A percentile compares a stretch with the other conserved stretches of the same genome.
Conservation (phyloP, 139 green algal species). For the Nannochloris sp. region DNA sequence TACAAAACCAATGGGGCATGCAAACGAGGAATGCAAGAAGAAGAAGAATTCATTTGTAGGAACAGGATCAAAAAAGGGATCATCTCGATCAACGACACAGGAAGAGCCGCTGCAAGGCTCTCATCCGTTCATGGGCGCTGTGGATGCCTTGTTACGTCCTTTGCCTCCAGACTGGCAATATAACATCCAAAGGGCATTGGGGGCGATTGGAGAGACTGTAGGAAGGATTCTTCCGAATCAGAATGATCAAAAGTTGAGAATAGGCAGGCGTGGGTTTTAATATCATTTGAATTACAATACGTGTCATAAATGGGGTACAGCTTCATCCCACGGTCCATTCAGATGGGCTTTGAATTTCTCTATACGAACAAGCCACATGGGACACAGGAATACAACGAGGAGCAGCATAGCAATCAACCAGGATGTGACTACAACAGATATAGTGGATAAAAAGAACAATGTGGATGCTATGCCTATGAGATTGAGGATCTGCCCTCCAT, state of each 20-base stretch:
- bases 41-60: slow-evolving; percentile 8
- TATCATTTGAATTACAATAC: too few relatives aligned
- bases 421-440: slow-evolving; percentile 28
- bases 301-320: slow-evolving; percentile 36
- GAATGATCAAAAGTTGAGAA: too few relatives aligned
- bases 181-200: too few relatives aligned
- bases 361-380: slow-evolving; percentile 70
- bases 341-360: slow-evolving; percentile 88
- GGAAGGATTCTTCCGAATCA: too few relatives aligned
- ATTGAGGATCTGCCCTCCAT: slow-evolving; percentile 14
- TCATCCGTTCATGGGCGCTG: not conserved
- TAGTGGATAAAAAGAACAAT: slow-evolving; percentile 12
- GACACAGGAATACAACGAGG: slow-evolving; percentile 57
- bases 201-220: too few relatives aligned
- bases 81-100: not conserved
- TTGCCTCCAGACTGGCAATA: too few relatives aligned
- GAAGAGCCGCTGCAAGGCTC: not conserved
- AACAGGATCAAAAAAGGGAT: slow-evolving; percentile 4
- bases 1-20: not conserved
- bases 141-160: too few relatives aligned
- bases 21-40: slow-evolving; percentile 13
- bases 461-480: not conserved
- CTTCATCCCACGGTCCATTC: slow-evolving; percentile 81
- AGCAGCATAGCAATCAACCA: slow-evolving; percentile 12
- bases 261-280: too few relatives aligned